These are phyloP conservation scores for Coemansia sp. DNA, from an alignment of 192 early-diverging fungal species.

Conservation along the genomic window DNA sequence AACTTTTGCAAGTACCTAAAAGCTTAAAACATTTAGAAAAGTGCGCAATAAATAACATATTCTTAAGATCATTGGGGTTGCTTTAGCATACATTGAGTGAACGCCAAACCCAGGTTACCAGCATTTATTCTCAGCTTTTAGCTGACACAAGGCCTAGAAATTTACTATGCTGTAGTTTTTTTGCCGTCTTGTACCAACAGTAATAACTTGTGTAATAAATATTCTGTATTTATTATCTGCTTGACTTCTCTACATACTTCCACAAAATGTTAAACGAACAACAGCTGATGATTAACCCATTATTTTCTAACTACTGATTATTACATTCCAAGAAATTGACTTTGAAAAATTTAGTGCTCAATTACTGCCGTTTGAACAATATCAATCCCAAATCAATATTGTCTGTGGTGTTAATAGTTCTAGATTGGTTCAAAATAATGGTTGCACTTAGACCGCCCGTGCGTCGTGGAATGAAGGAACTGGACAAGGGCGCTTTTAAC, in stretches of 20 bases:
- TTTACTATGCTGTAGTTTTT: too few species aligned
- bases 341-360: background rate
- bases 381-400: background rate
- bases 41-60: too few species aligned
- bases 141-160: too few species aligned
- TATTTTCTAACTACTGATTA: background rate
- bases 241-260: background rate
- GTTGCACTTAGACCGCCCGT: conserved; percentile 58
- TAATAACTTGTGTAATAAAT: too few species aligned
- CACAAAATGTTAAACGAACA: background rate
- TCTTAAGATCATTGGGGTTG: too few species aligned
- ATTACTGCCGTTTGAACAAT: background rate
- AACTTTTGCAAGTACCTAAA: too few species aligned
- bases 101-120: too few species aligned
- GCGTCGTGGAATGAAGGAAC: conserved; percentile 64
- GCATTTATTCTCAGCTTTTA: too few species aligned
- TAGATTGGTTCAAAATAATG: background rate
- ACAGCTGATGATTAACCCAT: background rate
- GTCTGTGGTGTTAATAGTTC: background rate
- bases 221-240: too few species aligned
- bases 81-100: too few species aligned
- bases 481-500: conserved; percentile 68
- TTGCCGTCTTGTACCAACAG: too few species aligned
- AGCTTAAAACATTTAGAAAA: too few species aligned
- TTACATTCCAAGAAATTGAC: background rate